phyloP scores from a whole-genome alignment of 1,284 basidiomycete genomes.

The Boletellus deceptivus region DNA sequence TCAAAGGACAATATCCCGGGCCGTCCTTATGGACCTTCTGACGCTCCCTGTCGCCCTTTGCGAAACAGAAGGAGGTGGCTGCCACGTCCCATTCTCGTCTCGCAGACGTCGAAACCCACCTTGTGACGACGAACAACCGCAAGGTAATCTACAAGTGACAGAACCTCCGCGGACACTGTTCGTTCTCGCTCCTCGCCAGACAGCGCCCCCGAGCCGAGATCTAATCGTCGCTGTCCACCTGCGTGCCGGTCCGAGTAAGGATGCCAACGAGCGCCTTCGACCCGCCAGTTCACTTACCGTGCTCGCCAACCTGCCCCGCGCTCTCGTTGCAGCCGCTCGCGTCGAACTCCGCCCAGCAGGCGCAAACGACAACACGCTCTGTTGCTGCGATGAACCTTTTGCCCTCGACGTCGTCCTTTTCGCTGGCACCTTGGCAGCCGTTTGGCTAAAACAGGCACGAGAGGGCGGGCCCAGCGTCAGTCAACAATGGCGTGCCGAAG shows the following conservation, averaged over 20 bases:
- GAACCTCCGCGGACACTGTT: no score
- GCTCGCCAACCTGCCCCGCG: slow-evolving; percentile 49
- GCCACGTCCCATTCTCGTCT: no score
- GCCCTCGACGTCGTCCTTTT: slow-evolving; percentile 52
- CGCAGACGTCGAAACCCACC: no score
- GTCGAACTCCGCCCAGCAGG: slow-evolving; percentile 56
- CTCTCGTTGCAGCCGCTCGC: slow-evolving; percentile 56
- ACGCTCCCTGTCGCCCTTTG: no score
- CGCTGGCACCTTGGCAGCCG: slow-evolving; percentile 36
- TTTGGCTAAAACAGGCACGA: slow-evolving; percentile 13
- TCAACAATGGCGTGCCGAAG: neutral
- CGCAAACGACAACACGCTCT: slow-evolving; percentile 57
- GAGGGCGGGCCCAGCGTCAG: neutral
- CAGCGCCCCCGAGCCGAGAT: neutral
- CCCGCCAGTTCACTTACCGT: slow-evolving; percentile 19
- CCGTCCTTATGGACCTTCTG: no score
- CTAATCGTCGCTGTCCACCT: slow-evolving; percentile 35
- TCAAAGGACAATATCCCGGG: no score
- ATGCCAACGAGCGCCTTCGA: neutral
- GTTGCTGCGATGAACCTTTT: slow-evolving; percentile 32
- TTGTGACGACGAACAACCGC: no score
- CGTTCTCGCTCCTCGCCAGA: no score
- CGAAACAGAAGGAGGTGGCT: no score
- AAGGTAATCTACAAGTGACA: no score
- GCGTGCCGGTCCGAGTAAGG: neutral